Conservation (phyloP, 176 grass and related monocot species). For the Paspalum vaginatum region DNA sequence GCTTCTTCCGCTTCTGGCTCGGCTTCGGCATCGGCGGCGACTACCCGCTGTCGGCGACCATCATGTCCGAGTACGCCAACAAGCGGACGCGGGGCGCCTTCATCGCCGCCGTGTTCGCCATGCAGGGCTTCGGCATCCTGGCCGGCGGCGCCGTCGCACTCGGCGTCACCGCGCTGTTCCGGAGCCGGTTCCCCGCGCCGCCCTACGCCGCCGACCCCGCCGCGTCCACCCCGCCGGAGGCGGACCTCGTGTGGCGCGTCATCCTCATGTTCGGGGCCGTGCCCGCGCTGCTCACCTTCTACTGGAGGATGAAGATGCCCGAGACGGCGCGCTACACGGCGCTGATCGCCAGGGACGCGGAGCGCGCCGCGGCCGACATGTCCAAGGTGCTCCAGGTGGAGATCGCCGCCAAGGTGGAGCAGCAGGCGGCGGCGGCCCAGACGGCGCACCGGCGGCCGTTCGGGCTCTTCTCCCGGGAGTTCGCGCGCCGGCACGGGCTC, state of each 20-base stretch:
- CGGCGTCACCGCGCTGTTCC: conserved; percentile 40
- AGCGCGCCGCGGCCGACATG: conserved; percentile 57
- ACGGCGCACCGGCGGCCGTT: not conserved
- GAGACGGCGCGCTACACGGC: conserved; percentile 69
- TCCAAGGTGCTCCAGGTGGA: conserved; percentile 40
- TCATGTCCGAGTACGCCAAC: conserved; percentile 84
- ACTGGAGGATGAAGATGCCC: conserved; percentile 64
- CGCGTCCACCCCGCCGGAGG: conserved; percentile 41
- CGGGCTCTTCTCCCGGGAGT: conserved; percentile 15
- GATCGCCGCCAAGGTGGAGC: not conserved
- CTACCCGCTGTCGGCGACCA: conserved; percentile 62
- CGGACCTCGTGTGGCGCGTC: conserved; percentile 59
- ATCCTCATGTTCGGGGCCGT: conserved; percentile 64
- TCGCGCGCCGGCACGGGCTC: not conserved
- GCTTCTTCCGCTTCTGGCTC: conserved; percentile 71
- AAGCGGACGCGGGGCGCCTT: conserved; percentile 69
- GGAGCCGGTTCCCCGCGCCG: conserved; percentile 22
- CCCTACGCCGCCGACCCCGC: conserved; percentile 37
- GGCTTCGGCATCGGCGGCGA: conserved; percentile 65
- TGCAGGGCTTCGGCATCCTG: conserved; percentile 81
- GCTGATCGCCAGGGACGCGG: conserved; percentile 47
- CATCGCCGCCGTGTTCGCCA: conserved; percentile 80
- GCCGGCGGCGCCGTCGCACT: conserved; percentile 52
- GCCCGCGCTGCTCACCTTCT: conserved; percentile 54
- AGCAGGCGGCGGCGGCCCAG: not conserved